Percentiles rank a stretch among this genome's conserved stretches.
Conservation (phyloP, 2,329 filamentous ascomycete species). For the Talaromyces amestolkiae region DNA sequence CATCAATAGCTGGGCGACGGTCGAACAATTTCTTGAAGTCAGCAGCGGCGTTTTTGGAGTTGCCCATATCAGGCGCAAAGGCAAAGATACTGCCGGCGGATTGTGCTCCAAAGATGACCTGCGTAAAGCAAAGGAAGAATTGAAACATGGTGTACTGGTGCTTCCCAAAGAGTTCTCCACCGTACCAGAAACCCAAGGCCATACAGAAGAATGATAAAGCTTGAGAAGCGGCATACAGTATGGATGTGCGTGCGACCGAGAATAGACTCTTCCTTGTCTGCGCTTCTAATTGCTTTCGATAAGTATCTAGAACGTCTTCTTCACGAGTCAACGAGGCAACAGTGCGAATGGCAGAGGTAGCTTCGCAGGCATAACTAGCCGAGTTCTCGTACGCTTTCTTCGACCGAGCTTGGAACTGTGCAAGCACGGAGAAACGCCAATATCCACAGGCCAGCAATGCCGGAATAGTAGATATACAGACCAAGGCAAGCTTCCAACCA, state of each 20-base stretch:
- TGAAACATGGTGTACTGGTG: slow-evolving; percentile 74
- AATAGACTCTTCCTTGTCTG: slow-evolving; percentile 68
- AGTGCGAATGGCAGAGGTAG: slow-evolving; percentile 88
- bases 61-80: slow-evolving; percentile 89
- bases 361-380: slow-evolving; percentile 86
- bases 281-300: slow-evolving; percentile 62
- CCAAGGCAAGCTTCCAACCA: slow-evolving; percentile 84
- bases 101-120: slow-evolving; percentile 87
- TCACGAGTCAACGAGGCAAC: slow-evolving; percentile 89
- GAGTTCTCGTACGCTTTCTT: slow-evolving; percentile 77
- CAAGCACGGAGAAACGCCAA: slow-evolving; percentile 80
- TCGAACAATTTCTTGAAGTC: slow-evolving; percentile 81
- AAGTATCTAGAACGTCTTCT: slow-evolving; percentile 70
- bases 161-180: slow-evolving; percentile 70
- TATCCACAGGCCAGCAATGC: slow-evolving; percentile 78
- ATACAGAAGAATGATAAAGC: slow-evolving; percentile 79
- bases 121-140: slow-evolving; percentile 88
- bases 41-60: slow-evolving; percentile 79
- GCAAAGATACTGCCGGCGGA: slow-evolving; percentile 87
- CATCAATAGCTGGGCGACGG: slow-evolving; percentile 75
- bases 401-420: slow-evolving; percentile 73
- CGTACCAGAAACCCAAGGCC: slow-evolving; percentile 91
- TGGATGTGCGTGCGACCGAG: slow-evolving; percentile 72
- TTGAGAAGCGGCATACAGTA: slow-evolving; percentile 80
- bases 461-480: slow-evolving; percentile 76